Evolutionary conservation across 176 grass and related monocot genomes (phyloP), one percentile per base, ranked within the genome.

Genomic region (Rhipidocladum racemiflorum): DNA sequence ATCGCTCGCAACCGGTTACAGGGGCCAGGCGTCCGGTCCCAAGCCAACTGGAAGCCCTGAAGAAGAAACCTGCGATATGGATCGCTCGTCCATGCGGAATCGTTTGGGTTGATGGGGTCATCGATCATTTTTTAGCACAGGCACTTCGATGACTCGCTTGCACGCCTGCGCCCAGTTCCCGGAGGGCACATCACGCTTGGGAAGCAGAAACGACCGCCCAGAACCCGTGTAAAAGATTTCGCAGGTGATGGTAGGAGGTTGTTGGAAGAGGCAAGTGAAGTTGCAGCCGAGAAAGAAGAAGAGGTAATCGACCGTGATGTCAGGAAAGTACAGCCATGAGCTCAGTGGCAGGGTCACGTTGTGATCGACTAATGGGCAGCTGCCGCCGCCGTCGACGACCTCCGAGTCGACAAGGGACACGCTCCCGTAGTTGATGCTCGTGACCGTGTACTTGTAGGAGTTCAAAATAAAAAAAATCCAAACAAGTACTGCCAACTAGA

Each of bases 171-270:
- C 0, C 77, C 28, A 81, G 10, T 29, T 21, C 18, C 9, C 11
- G 0, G 0, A 0, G 2, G 61, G 77, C 61, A 75, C 48, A 1
- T 2, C 0, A 5, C 5, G 1, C 7, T 7, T 9, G 0, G 9
- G 21, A 14, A 51, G 0, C 21, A 87, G 39, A 7, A 59, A 80
- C 6, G 48, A 81, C 0, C 0, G 2, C 3, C 6, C 34, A 21
- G 1, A 0, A 48, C 4, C 0, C 9, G 21, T 0, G 21, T 0
- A 0, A 16, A 54, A 7, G 6, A 0, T 17, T 17, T 0, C 0
- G 85, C 85, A 82, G 10, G 0, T 0, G 6, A 11, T 28, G 27
- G 1, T 0, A 2, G 0, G 0, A n/a, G 0, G 28, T 28, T 1
- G 2, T 12, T 1, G 0, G 10, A 13, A 2, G 30, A 1, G 0